Conservation (phyloP, 768 basidiomycete genomes). For the Pulveroboletus ravenelii region DNA sequence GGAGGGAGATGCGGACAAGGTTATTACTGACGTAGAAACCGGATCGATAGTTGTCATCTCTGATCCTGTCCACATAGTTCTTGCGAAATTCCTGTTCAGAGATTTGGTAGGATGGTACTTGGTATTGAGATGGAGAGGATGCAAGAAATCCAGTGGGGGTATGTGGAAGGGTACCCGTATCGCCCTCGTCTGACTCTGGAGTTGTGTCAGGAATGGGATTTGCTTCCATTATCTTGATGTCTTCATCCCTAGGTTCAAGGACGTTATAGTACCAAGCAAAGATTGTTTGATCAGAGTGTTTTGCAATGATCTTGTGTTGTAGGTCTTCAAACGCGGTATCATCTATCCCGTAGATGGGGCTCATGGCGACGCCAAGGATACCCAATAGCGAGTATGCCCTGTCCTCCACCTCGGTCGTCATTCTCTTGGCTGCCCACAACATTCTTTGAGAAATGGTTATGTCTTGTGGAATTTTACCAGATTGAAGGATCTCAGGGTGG, state of each 20-base stretch:
- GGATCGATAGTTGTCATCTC: conserved; percentile 7
- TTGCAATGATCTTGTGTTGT: conserved; percentile 21
- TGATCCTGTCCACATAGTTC: conserved; percentile 15
- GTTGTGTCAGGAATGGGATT: neutral
- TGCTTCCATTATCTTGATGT: conserved; percentile 10
- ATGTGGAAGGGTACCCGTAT: neutral
- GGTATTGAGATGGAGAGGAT: conserved; percentile 19
- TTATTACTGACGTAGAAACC: conserved; percentile 20
- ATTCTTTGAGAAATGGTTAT: conserved; percentile 23
- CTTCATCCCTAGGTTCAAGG: conserved; percentile 9
- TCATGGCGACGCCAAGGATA: conserved; percentile 19
- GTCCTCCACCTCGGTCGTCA: conserved; percentile 25
- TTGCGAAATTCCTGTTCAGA: conserved; percentile 16
- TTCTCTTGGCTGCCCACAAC: conserved; percentile 25
- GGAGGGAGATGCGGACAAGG: conserved; percentile 17
- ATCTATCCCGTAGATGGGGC: conserved; percentile 23
- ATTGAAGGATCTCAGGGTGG: conserved; percentile 10
- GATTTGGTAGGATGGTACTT: conserved; percentile 19
- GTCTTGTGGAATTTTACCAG: conserved; percentile 3
- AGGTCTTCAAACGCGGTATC: conserved; percentile 22
- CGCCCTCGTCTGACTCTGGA: neutral
- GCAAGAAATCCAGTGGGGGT: conserved; percentile 23
- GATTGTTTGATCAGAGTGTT: conserved; percentile 22
- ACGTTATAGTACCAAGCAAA: conserved; percentile 22
- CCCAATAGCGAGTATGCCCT: conserved; percentile 30